These are phyloP conservation scores for Silene coronaria DNA, from an alignment of 179 eudicot species.

Conservation along the genomic window DNA sequence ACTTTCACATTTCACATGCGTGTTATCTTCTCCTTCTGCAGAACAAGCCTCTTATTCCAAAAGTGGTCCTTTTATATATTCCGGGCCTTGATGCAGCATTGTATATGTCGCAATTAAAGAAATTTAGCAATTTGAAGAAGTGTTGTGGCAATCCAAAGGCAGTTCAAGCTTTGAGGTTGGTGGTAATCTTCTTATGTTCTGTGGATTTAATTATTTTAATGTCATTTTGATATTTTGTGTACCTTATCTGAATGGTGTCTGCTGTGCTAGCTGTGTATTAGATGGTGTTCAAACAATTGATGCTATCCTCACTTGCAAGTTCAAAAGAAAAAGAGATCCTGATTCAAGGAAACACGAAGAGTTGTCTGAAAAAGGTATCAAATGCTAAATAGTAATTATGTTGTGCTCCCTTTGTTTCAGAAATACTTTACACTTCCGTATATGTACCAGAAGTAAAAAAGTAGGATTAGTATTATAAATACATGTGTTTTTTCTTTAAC, in stretches of 20 bases:
- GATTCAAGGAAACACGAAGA: conserved; percentile 36
- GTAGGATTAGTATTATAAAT: too few relatives aligned
- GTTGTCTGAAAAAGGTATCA: conserved; percentile 47
- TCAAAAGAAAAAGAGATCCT: conserved; percentile 72
- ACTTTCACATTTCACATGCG: background rate
- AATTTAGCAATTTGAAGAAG: conserved; percentile 53
- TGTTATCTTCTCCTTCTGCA: conserved; percentile 37
- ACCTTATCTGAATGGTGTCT: conserved; percentile 27
- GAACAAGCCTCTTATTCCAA: conserved; percentile 93
- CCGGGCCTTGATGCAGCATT: conserved; percentile 95
- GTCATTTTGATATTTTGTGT: conserved; percentile 6
- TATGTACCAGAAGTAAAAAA: too few relatives aligned
- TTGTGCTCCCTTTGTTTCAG: too few relatives aligned
- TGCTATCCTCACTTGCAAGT: conserved; percentile 78
- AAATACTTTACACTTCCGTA: too few relatives aligned
- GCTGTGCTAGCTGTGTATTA: conserved; percentile 74
- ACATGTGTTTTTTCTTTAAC: too few relatives aligned
- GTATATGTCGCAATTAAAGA: conserved; percentile 68
- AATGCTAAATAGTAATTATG: too few relatives aligned
- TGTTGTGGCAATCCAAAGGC: conserved; percentile 80
- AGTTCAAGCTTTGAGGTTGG: conserved; percentile 88
- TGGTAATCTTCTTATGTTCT: conserved; percentile 6
- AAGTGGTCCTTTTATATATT: conserved; percentile 81
- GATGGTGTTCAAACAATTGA: conserved; percentile 93
- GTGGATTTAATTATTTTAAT: background rate